Percentiles rank a stretch among this genome's conserved stretches.
Evolutionary conservation across 345 rosid genomes (phyloP).

Genomic region (Lagerstroemia speciosa): DNA sequence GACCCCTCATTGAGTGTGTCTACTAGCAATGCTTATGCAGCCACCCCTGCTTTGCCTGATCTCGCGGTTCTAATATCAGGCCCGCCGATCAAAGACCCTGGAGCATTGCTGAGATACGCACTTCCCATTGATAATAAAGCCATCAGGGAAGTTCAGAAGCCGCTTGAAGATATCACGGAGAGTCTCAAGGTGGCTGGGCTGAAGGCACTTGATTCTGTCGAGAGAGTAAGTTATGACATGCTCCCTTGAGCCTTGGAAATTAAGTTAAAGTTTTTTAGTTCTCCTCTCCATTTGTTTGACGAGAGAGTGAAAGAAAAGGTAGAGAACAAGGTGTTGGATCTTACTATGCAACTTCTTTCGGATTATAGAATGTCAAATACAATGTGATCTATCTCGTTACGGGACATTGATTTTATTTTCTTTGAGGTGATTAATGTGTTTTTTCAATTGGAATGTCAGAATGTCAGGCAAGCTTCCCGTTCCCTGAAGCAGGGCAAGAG

Average conservation of each 20-base stretch:
- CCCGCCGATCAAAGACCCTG: constrained; percentile 94
- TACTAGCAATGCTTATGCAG: constrained; percentile 35
- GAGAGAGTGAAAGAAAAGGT: not conserved
- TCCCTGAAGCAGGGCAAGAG: constrained; percentile 64
- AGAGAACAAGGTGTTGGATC: no score
- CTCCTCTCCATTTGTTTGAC: not conserved
- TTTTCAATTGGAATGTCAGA: constrained; percentile 34
- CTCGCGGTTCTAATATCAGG: constrained; percentile 85
- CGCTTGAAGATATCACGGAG: constrained; percentile 89
- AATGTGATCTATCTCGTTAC: not conserved
- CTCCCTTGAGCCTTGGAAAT: not conserved
- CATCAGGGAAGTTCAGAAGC: constrained; percentile 88
- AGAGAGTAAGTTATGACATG: constrained; percentile 43
- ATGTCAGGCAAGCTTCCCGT: constrained; percentile 77
- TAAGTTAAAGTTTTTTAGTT: not conserved
- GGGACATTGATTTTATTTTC: not conserved
- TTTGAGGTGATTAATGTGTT: not conserved
- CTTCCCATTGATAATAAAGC: constrained; percentile 87
- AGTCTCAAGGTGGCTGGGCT: constrained; percentile 84
- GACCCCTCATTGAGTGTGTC: constrained; percentile 40
- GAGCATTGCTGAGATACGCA: constrained; percentile 70
- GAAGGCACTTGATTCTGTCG: constrained; percentile 87
- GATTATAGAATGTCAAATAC: no score
- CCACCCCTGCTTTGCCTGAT: constrained; percentile 53
- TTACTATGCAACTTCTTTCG: no score